Base-by-base conservation (phyloP, 331 rosid genomes). In the Phaseolus coccineus region DNA sequence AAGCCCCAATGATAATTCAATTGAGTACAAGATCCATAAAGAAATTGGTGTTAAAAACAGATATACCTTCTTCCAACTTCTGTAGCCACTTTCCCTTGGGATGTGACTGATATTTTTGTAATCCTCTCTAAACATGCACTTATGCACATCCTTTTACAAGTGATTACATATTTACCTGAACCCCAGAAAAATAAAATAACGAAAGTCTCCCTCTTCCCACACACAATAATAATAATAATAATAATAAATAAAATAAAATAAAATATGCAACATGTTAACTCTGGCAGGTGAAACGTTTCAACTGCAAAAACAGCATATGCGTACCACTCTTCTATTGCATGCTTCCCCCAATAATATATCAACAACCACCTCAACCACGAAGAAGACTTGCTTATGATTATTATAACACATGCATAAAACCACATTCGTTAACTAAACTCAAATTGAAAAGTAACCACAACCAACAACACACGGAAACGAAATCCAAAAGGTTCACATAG, bases 391-490 rank as follows among this genome's bases (percentile, higher is more conserved):
- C 7, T 37, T 30, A 46, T 27, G 3, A 47, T 35, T 46, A 82
- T 31, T 50, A n/a, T 5, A 22, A 1, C 37, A 61, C 44, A 61
- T 8, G 11, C 31, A 64, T 24, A 44, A 67, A 35, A 56, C 47
- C 66, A 74, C 61, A 63, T n/a, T 0, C 68, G 70, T 69, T 61
- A 61, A 62, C 22, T 46, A 63, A 56, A 44, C 35, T 31, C 44
- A 10, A 81, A 73, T 22, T 19, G 40, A 35, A 22, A 81, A 30
- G 14, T 2, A 85, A 42, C 19, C 6, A 40, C 12, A 61, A 56
- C 10, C 8, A 79, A 8, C 8, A 79, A 8, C 5, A 57, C 16
- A 52, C 27, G 13, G 25, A n/a, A 70, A 27, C 2, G 3, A 69
- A 65, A 50, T 15, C 3, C 71, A 50, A 37, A 24, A 77, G 40